Conservation (phyloP, 148 eudicot species). For the Simmondsia chinensis region DNA sequence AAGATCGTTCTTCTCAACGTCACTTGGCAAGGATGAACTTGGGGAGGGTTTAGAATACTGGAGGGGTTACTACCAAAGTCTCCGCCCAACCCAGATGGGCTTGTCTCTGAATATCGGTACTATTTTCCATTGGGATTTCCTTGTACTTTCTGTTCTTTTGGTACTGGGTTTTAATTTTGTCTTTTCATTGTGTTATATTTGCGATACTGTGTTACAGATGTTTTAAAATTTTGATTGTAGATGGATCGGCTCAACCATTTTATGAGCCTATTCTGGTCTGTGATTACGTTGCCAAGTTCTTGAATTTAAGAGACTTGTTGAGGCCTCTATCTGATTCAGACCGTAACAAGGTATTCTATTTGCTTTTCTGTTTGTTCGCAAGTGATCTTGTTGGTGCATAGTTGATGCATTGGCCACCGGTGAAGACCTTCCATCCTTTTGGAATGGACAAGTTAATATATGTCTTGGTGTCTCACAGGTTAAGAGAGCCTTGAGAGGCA, state of each 20-base stretch:
- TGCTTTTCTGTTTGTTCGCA: background rate
- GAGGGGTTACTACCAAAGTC: slow-evolving; percentile 79
- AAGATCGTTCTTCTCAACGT: slow-evolving; percentile 49
- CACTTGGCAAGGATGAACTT: slow-evolving; percentile 24
- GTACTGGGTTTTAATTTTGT: too few species aligned
- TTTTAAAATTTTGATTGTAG: slow-evolving; percentile 22
- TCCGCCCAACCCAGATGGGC: slow-evolving; percentile 91
- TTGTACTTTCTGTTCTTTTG: background rate
- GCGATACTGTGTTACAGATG: background rate
- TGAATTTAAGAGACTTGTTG: slow-evolving; percentile 22
- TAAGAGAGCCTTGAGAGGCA: slow-evolving; percentile 46
- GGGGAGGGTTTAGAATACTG: slow-evolving; percentile 60
- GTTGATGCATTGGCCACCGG: too few species aligned
- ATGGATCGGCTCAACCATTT: slow-evolving; percentile 71
- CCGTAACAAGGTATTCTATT: slow-evolving; percentile 42
- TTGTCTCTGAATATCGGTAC: slow-evolving; percentile 70
- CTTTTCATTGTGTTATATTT: background rate
- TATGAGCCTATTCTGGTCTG: slow-evolving; percentile 35
- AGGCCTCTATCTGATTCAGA: slow-evolving; percentile 44
- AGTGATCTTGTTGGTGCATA: too few species aligned
- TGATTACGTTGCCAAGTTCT: slow-evolving; percentile 28
- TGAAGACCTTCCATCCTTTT: too few species aligned
- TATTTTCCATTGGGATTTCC: background rate
- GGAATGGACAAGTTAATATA: too few species aligned
- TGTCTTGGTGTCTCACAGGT: slow-evolving; percentile 19